Base-by-base conservation (phyloP, 768 basidiomycete genomes). In the Lactarius vividus region DNA sequence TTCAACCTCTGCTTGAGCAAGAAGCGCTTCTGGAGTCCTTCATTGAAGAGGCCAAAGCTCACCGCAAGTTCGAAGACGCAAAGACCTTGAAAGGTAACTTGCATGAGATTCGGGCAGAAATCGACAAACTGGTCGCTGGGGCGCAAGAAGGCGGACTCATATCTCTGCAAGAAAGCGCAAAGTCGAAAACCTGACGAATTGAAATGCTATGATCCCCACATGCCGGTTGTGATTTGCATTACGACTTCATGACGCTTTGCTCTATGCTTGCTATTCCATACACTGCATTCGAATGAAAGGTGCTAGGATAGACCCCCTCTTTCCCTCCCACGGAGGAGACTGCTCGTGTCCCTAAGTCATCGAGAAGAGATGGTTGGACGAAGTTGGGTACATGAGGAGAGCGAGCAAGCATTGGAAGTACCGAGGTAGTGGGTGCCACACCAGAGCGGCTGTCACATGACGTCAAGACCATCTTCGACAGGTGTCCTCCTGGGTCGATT, bases 21-120 rank as follows among this genome's bases (percentile, higher is more conserved):
- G 96, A 99, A 76, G 88, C 90, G 2, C 82, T 98, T 56, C 82
- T 99, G 23, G 92, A 96, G 76, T 83, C 87, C 2, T 98, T 95
- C 72, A 85, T 98, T 9, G 88, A 91, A 70, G 94, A 98, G 74
- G 96, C 96, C 7, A 89, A 88, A 75, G 83, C 87, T 2, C 89
- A 89, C 70, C 82, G 96, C 52, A 98, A 98, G 77, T 98, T 98
- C 69, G 96, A 98, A 76, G 97, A 99, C 73, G 91, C 90, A 16
- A 90, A 90, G 75, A 90, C 89, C 4, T 79, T 99, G 67, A 88
- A 91, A 73, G 74, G 78, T 37, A 96, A 89, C 74, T 75, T 98
- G 59, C 81, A 79, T 55, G 96, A 98, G 78, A 92, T 99, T 63
- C 81, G 89, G 69, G 80, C 73, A 15, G 96, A 96, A 79, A 95